Evolutionary conservation across 805 yeast genomes (phyloP).

Genomic region (Spathaspora boniae): DNA sequence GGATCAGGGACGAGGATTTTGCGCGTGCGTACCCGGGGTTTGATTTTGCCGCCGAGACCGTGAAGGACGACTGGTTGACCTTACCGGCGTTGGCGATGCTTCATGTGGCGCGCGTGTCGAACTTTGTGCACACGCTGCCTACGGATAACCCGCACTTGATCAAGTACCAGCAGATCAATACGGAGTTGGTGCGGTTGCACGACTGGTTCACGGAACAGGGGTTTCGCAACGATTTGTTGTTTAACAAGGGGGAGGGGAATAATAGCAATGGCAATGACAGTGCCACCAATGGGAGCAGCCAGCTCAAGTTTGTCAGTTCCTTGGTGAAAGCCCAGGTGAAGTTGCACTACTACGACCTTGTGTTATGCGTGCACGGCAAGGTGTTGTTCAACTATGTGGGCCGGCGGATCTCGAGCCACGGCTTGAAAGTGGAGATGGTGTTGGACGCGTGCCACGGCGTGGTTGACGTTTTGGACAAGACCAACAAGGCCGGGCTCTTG

Average conservation of each 20-base stretch:
- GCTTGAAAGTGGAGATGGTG: conserved; percentile 28
- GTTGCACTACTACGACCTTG: conserved; percentile 37
- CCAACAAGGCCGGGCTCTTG: conserved; percentile 24
- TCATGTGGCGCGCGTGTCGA: conserved; percentile 39
- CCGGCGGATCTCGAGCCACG: conserved; percentile 24
- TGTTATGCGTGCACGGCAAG: conserved; percentile 35
- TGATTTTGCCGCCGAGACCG: conserved; percentile 24
- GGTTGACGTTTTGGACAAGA: conserved; percentile 24
- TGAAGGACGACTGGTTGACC: conserved; percentile 48
- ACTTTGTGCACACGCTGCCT: conserved; percentile 29
- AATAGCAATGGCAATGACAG: not conserved
- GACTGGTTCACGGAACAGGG: conserved; percentile 34
- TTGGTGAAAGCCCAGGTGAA: conserved; percentile 34
- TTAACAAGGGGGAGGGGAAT: conserved; percentile 10
- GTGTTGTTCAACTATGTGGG: conserved; percentile 32
- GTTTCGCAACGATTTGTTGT: conserved; percentile 24
- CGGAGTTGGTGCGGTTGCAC: conserved; percentile 25
- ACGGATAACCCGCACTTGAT: conserved; percentile 23
- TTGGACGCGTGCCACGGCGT: conserved; percentile 28
- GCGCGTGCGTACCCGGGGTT: conserved; percentile 28
- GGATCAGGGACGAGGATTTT: conserved; percentile 33
- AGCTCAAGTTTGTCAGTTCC: conserved; percentile 11
- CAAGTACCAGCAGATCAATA: conserved; percentile 30
- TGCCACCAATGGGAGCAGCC: conserved; percentile 1
- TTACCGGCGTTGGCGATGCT: conserved; percentile 45